Conservation (phyloP, 352 stramenopile genomes). For the Phytophthora sp. region DNA sequence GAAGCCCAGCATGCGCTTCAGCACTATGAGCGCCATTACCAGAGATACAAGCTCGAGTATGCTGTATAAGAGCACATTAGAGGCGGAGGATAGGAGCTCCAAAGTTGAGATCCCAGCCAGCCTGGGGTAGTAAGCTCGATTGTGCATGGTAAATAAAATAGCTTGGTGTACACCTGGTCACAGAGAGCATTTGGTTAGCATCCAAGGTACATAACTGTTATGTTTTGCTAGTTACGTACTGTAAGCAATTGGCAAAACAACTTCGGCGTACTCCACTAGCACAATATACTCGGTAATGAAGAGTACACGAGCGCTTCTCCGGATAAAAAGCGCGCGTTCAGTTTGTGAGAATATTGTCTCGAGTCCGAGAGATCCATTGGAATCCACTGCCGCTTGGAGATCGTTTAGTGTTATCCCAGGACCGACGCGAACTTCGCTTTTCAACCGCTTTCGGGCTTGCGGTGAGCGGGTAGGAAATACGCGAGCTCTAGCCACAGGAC, state of each 20-base stretch:
- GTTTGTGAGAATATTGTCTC: slow-evolving; percentile 23
- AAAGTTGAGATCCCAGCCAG: slow-evolving; percentile 12
- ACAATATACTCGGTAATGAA: slow-evolving; percentile 51
- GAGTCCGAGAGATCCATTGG: background rate
- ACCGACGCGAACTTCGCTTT: background rate
- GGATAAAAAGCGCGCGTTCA: slow-evolving; percentile 33
- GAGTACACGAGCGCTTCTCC: slow-evolving; percentile 37
- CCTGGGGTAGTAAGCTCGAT: slow-evolving; percentile 26
- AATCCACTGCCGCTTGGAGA: background rate
- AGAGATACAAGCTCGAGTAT: slow-evolving; percentile 28
- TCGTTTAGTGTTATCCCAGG: background rate
- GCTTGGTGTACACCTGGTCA: slow-evolving; percentile 18
- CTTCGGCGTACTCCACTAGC: slow-evolving; percentile 49
- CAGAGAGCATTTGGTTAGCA: background rate
- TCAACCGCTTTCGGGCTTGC: background rate
- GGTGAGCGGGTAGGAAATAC: slow-evolving; percentile 17
- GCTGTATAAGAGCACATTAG: slow-evolving; percentile 33
- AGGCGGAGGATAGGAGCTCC: slow-evolving; percentile 3
- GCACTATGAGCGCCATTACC: slow-evolving; percentile 3
- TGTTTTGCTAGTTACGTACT: too few species aligned
- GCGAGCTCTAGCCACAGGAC: background rate
- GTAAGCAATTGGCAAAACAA: slow-evolving; percentile 45
- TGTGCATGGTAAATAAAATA: slow-evolving; percentile 32
- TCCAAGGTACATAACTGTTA: too few species aligned
- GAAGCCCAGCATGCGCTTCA: slow-evolving; percentile 25